Evolutionary conservation across 768 basidiomycete species (phyloP), one percentile per base, ranked within the genome.

Genomic region (Clitopilus hobsonii): DNA sequence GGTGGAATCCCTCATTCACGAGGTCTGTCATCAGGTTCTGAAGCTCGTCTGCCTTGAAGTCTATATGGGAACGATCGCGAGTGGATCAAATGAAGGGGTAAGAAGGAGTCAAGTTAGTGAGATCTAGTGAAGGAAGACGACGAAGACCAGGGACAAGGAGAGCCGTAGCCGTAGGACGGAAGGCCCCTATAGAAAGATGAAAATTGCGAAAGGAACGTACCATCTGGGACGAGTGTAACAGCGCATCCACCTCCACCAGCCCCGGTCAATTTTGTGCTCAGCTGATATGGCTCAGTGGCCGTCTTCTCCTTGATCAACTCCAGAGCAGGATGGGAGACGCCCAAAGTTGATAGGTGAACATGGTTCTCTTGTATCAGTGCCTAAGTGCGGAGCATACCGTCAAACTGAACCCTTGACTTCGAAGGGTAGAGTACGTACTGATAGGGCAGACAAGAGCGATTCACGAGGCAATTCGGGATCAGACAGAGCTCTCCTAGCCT

Each of bases 221-320:
- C 83, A 72, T 98, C 94, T 51, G 97, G 97, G 51, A 99, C 79
- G 29, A 98, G 81, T 11, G 95, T 96, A 26, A 98, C 93, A 4
- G 94, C 88, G 65, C 97, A 98, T n/a, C 97, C 97, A 23, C 97
- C 97, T 36, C 97, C 97, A 26, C 97, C 97, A 6, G 97, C 96
- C 38, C 97, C 97, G 6, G 97, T 99, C 54, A 99, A 73, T 74
- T 98, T 97, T n/a, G 94, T 94, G 63, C 84, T 85, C 49, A 98
- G 75, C 8, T 73, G 71, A 71, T 87, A 89, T 6, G 86, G 87
- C 58, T 74, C 65, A 8, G 78, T 76, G 8, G 74, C 69, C 0
- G 94, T 91, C 60, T 80, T 85, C n/a, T 76, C 70, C 53, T 85
- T 82, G 60, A 98, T 94, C 20, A 77, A 72, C 69, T 99, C 97